A percentile compares a stretch with the other conserved stretches of the same genome.
These are phyloP conservation scores for Dillenia turbinata DNA, from an alignment of 164 flowering plant species.

Conservation along the genomic window DNA sequence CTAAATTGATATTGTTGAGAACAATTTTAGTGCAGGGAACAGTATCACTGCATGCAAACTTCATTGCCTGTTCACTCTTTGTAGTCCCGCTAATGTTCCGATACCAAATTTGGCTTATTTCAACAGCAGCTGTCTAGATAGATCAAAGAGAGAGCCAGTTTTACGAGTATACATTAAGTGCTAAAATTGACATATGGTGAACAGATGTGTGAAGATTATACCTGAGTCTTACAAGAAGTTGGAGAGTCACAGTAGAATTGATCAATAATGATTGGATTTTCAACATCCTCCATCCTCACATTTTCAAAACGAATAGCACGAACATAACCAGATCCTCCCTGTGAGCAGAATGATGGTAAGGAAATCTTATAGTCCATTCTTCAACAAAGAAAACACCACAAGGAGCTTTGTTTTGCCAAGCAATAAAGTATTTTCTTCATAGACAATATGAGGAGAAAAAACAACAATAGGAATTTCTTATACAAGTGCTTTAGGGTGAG, in stretches of 20 bases:
- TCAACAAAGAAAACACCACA: too few relatives aligned
- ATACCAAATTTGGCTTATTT: constrained; percentile 77
- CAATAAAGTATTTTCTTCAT: too few relatives aligned
- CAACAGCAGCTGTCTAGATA: constrained; percentile 72
- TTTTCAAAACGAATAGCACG: constrained; percentile 60
- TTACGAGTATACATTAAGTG: neutral
- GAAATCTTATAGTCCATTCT: neutral
- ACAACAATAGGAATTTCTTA: too few relatives aligned
- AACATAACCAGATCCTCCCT: constrained; percentile 95
- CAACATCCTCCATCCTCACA: constrained; percentile 75
- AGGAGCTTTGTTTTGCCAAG: too few relatives aligned
- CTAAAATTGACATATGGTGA: neutral
- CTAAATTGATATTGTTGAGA: constrained; percentile 62
- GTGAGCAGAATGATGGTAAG: constrained; percentile 6
- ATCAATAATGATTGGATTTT: constrained; percentile 91
- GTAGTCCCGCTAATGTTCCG: constrained; percentile 82
- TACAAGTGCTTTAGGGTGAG: too few relatives aligned
- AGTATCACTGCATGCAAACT: constrained; percentile 88
- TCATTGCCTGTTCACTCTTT: constrained; percentile 66
- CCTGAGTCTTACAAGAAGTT: constrained; percentile 68
- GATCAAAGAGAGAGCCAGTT: neutral
- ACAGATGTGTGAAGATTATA: constrained; percentile 5
- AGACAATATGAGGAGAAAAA: too few relatives aligned
- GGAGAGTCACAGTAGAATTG: constrained; percentile 97
- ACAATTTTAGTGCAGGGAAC: constrained; percentile 83